Conservation (phyloP, 2,329 filamentous ascomycete genomes). For the Ambrosiella cleistominuta region DNA sequence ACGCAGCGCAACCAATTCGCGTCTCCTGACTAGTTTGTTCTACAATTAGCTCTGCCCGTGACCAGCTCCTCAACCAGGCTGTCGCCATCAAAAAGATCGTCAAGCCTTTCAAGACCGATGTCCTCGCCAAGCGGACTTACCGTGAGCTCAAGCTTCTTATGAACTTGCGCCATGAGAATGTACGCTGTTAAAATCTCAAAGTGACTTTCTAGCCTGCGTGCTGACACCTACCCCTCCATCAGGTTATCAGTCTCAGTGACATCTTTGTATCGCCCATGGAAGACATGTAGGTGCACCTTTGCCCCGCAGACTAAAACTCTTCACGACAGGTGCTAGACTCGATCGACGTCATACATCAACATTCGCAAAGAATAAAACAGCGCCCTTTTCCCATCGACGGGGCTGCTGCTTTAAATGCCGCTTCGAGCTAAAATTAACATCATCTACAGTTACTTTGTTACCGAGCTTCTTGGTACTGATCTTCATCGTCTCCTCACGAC, state of each 20-base stretch:
- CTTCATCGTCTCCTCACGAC: conserved; percentile 90
- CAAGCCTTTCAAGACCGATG: conserved; percentile 99
- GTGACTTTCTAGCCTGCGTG: background rate
- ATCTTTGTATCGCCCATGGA: conserved; percentile 99
- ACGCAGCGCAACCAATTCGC: background rate
- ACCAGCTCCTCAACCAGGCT: conserved; percentile 91
- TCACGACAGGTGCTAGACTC: background rate
- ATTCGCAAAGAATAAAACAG: background rate
- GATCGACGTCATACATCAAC: background rate
- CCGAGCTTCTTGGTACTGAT: conserved; percentile 90
- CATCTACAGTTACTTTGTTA: conserved; percentile 71
- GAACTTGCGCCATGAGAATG: conserved; percentile 92
- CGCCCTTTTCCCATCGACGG: too few relatives aligned
- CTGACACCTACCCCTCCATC: conserved; percentile 1
- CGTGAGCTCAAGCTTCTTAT: conserved; percentile 94
- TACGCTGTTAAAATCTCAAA: conserved; percentile 23
- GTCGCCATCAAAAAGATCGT: conserved; percentile 99
- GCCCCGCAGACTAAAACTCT: background rate
- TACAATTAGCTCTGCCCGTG: conserved; percentile 64
- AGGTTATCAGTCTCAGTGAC: conserved; percentile 96
- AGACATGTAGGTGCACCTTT: conserved; percentile 59
- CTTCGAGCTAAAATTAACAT: too few relatives aligned
- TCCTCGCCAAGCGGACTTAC: conserved; percentile 93
- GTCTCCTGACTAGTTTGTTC: conserved; percentile 5
- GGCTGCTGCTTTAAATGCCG: too few relatives aligned